phyloP scores from a whole-genome alignment of 768 basidiomycete species.

The Pilatotrama ljubarskyi region DNA sequence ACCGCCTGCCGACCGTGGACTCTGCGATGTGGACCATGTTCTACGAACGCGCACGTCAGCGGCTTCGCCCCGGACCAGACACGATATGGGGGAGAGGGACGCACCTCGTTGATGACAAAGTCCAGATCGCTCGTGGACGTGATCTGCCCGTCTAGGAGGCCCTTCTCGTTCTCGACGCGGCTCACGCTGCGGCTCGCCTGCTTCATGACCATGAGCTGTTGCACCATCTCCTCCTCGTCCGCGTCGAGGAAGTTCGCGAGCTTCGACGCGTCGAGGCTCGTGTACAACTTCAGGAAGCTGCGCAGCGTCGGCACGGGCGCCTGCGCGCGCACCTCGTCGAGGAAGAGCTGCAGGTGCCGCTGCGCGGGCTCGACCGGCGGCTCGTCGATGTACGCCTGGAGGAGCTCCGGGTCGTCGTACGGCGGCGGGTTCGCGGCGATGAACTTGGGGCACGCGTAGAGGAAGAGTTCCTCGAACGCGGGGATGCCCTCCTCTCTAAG shows the following conservation, averaged over 20 bases:
- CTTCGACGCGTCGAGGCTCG: conserved; percentile 88
- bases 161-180: conserved; percentile 49
- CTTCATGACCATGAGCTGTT: conserved; percentile 98
- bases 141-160: conserved; percentile 80
- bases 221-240: conserved; percentile 92
- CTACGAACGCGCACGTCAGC: conserved; percentile 40
- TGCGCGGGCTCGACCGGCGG: conserved; percentile 70
- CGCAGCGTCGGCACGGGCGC: conserved; percentile 81
- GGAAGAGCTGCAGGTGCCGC: conserved; percentile 83
- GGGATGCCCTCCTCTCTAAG: conserved; percentile 67
- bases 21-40: conserved; percentile 97
- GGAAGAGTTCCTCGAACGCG: conserved; percentile 90
- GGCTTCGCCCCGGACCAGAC: not conserved
- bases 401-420: conserved; percentile 74
- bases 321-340: conserved; percentile 76
- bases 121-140: conserved; percentile 92
- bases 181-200: conserved; percentile 77
- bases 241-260: conserved; percentile 89
- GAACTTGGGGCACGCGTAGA: conserved; percentile 95
- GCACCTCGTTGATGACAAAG: conserved; percentile 91
- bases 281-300: conserved; percentile 94
- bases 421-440: conserved; percentile 93
- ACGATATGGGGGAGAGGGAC: conserved; percentile 25
- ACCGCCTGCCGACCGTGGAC: conserved; percentile 89
- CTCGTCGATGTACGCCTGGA: conserved; percentile 44